Evolutionary conservation across 352 stramenopile genomes (phyloP).

Genomic region (Salisapilia sapeloensis): DNA sequence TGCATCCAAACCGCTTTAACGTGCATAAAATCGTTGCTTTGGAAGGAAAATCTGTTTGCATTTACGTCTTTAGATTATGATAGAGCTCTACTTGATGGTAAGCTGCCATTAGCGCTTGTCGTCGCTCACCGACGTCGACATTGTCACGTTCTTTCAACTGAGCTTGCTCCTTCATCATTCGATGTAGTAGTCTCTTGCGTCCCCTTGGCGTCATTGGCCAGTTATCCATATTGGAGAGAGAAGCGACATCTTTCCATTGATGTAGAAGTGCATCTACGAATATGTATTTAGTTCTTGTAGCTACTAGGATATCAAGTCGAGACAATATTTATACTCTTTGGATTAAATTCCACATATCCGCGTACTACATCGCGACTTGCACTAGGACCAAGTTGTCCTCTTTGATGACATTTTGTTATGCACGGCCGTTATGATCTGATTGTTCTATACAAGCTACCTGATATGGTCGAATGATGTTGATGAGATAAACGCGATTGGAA

Average conservation of each 20-base stretch:
- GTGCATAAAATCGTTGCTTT: constrained; percentile 1
- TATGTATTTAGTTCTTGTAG: background rate
- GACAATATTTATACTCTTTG: constrained; percentile 3
- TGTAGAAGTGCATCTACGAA: constrained; percentile 30
- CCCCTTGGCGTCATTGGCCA: constrained; percentile 24
- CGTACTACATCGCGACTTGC: no score
- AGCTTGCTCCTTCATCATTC: constrained; percentile 54
- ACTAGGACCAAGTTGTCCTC: no score
- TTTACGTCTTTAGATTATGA: constrained; percentile 8
- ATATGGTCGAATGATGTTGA: constrained; percentile 11
- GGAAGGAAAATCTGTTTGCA: constrained; percentile 1
- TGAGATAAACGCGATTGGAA: constrained; percentile 37
- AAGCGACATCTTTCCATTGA: constrained; percentile 38
- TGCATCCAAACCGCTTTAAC: constrained; percentile 31
- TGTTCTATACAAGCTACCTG: constrained; percentile 4
- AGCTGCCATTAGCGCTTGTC: constrained; percentile 19
- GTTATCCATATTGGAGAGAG: constrained; percentile 22
- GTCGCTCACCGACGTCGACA: constrained; percentile 23
- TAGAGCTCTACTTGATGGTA: constrained; percentile 20
- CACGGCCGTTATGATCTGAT: no score
- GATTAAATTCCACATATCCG: no score
- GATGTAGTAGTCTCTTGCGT: constrained; percentile 39
- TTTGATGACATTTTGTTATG: no score
- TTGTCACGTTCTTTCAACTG: constrained; percentile 17
- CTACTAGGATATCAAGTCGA: background rate